Evolutionary conservation across 2,329 filamentous ascomycete genomes (phyloP).

Genomic region (Aspergillus hortae): DNA sequence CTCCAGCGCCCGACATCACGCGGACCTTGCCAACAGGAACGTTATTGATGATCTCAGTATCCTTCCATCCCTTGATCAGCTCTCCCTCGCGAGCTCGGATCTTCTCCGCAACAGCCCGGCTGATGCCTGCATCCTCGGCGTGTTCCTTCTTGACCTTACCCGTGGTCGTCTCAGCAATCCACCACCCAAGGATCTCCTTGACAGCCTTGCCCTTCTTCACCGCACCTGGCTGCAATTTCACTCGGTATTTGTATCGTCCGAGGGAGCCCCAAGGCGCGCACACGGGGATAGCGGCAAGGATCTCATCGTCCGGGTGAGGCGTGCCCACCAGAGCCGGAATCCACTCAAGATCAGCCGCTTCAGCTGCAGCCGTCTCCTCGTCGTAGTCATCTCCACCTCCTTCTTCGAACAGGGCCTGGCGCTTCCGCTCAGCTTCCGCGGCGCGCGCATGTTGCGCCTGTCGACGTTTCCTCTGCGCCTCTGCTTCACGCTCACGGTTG

Average conservation of each 20-base stretch:
- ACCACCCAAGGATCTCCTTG: constrained; percentile 80
- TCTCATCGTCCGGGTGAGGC: constrained; percentile 77
- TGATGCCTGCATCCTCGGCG: constrained; percentile 53
- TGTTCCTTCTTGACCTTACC: constrained; percentile 48
- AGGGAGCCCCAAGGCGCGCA: constrained; percentile 63
- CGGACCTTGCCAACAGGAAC: constrained; percentile 77
- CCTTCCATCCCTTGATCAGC: constrained; percentile 73
- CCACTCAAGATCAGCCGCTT: constrained; percentile 58
- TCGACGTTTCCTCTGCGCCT: constrained; percentile 69
- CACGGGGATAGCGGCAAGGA: constrained; percentile 56
- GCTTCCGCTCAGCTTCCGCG: constrained; percentile 60
- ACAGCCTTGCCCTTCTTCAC: constrained; percentile 94
- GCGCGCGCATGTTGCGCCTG: constrained; percentile 75
- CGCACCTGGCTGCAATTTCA: constrained; percentile 84
- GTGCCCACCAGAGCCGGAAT: constrained; percentile 64
- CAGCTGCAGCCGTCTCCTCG: constrained; percentile 46
- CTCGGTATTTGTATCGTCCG: constrained; percentile 80
- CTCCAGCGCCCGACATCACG: constrained; percentile 66
- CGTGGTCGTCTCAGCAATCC: constrained; percentile 61
- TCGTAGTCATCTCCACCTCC: constrained; percentile 60
- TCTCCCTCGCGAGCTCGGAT: constrained; percentile 88
- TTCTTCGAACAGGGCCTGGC: constrained; percentile 71
- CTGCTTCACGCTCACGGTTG: constrained; percentile 67
- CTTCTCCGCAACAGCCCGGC: constrained; percentile 61
- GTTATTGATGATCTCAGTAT: constrained; percentile 75